Evolutionary conservation across 1,284 basidiomycete species (phyloP).

Genomic region (Phenoliferia sp.): DNA sequence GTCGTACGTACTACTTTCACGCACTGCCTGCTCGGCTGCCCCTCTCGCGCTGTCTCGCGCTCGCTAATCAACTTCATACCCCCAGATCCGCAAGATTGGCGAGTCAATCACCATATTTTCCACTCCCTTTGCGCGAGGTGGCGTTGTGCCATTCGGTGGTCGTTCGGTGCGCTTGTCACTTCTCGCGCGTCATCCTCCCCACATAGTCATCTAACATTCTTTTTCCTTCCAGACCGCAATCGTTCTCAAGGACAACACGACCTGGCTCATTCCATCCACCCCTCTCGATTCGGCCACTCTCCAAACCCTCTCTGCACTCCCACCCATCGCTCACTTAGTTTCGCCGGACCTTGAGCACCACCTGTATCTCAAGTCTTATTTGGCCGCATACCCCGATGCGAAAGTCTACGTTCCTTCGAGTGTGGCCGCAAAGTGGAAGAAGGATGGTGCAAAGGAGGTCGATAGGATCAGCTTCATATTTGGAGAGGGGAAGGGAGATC

Average conservation of each 20-base stretch:
- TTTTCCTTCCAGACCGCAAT: conserved; percentile 65
- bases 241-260: conserved; percentile 61
- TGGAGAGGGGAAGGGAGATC: conserved; percentile 25
- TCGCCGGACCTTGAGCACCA: conserved; percentile 22
- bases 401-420: conserved; percentile 30
- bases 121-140: conserved; percentile 40
- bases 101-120: conserved; percentile 37
- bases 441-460: conserved; percentile 24
- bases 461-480: conserved; percentile 10
- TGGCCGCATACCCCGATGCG: conserved; percentile 31
- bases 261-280: conserved; percentile 84
- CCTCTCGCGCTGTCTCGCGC: background rate
- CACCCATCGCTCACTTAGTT: conserved; percentile 40
- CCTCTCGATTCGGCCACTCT: conserved; percentile 58
- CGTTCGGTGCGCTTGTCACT: conserved; percentile 28
- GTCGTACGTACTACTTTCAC: conserved; percentile 18
- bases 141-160: conserved; percentile 42
- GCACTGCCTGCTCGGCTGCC: background rate
- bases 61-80: background rate
- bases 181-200: background rate
- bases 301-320: background rate
- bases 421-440: conserved; percentile 19
- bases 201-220: background rate
- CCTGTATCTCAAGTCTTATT: conserved; percentile 17
- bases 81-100: conserved; percentile 35